A percentile compares a stretch with the other conserved stretches of the same genome.
Evolutionary conservation across 331 rosid species (phyloP).

Genomic region (Rhamnella rubrinervis): DNA sequence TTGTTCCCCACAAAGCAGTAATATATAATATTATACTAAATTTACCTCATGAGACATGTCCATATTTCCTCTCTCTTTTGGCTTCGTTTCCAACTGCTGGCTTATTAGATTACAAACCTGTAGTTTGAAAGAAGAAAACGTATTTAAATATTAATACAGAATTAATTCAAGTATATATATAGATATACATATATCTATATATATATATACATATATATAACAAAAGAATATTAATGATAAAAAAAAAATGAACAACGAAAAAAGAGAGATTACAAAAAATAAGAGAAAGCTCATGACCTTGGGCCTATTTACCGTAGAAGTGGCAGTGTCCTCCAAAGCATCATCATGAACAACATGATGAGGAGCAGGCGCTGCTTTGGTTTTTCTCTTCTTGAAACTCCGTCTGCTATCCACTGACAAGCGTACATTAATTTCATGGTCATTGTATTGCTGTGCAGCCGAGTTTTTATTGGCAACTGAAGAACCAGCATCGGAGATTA

Average conservation of each 20-base stretch:
- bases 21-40: too few species aligned
- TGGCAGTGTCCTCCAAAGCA: constrained; percentile 87
- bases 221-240: not conserved
- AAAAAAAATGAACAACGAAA: not conserved
- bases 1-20: too few species aligned
- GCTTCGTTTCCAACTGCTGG: constrained; percentile 31
- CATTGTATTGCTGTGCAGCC: not conserved
- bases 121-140: not conserved
- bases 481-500: constrained; percentile 42
- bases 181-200: not conserved
- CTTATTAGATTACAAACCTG: constrained; percentile 29
- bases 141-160: not conserved
- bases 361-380: constrained; percentile 18
- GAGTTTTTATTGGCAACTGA: constrained; percentile 19
- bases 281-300: constrained; percentile 36
- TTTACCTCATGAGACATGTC: constrained; percentile 37
- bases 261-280: not conserved
- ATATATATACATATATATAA: not conserved
- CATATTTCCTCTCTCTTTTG: constrained; percentile 17
- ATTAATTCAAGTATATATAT: not conserved
- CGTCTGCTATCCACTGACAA: not conserved
- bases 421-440: not conserved
- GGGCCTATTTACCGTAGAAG: constrained; percentile 72
- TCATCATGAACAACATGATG: constrained; percentile 39
- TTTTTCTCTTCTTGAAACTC: constrained; percentile 53